These are phyloP conservation scores for Apiotrichum siamense DNA, from an alignment of 1,284 basidiomycete genomes.

Conservation along the genomic window DNA sequence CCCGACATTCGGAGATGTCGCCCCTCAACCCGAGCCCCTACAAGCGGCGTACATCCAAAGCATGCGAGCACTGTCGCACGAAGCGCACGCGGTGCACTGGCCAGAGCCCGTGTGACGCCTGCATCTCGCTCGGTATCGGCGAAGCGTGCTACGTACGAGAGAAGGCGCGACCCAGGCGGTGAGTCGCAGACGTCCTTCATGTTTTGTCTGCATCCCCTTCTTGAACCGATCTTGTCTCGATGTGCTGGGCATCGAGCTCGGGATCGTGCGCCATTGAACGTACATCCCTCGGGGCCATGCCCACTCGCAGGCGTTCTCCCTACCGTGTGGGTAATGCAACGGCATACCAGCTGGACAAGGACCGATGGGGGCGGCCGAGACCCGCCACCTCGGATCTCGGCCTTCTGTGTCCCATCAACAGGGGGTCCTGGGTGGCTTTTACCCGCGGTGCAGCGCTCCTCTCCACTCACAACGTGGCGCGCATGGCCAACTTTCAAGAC, in stretches of 20 bases:
- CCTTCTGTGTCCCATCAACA: no score
- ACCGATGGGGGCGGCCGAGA: no score
- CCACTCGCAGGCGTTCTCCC: no score
- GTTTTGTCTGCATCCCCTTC: background rate
- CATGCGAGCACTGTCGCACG: constrained; percentile 25
- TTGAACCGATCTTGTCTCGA: no score
- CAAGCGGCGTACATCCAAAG: constrained; percentile 20
- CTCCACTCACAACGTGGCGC: no score
- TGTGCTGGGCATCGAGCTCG: background rate
- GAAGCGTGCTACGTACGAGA: constrained; percentile 19
- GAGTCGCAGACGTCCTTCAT: constrained; percentile 9
- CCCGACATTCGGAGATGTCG: background rate
- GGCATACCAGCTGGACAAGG: no score
- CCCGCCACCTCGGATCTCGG: no score
- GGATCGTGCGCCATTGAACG: background rate
- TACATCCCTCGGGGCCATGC: background rate
- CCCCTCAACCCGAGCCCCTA: constrained; percentile 10
- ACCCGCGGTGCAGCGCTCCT: no score
- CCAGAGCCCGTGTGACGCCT: constrained; percentile 22
- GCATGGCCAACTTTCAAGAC: no score
- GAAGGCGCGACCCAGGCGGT: constrained; percentile 26
- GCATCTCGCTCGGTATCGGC: constrained; percentile 12
- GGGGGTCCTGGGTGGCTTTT: no score
- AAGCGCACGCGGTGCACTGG: constrained; percentile 23
- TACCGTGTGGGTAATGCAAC: no score